These are phyloP conservation scores for Collybiopsis confluens DNA, from an alignment of 768 basidiomycete genomes.

Conservation along the genomic window DNA sequence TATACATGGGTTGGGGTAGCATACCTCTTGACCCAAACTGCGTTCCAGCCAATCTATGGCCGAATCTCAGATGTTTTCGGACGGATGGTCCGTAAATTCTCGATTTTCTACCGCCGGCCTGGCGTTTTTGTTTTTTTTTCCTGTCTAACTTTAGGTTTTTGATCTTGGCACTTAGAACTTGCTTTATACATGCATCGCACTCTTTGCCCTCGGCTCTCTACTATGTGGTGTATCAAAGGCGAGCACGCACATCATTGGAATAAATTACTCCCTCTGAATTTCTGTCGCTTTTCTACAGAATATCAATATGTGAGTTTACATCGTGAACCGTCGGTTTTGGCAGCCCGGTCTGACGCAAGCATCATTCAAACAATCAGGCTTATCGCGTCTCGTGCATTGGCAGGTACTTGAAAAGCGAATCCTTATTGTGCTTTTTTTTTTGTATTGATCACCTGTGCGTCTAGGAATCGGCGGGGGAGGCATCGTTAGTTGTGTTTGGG, in stretches of 20 bases:
- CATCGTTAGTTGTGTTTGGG: slow-evolving; percentile 83
- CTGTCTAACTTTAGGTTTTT: slow-evolving; percentile 5
- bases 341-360: slow-evolving; percentile 14
- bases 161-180: slow-evolving; percentile 41
- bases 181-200: slow-evolving; percentile 65
- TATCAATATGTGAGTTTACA: slow-evolving; percentile 22
- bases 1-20: slow-evolving; percentile 86
- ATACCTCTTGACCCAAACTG: slow-evolving; percentile 84
- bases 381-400: slow-evolving; percentile 59
- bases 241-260: slow-evolving; percentile 14
- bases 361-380: slow-evolving; percentile 45
- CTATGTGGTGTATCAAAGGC: slow-evolving; percentile 77
- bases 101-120: slow-evolving; percentile 1
- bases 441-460: background rate
- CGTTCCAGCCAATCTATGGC: slow-evolving; percentile 80
- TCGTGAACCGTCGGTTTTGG: background rate
- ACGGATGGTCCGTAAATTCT: slow-evolving; percentile 50
- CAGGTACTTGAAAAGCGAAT: slow-evolving; percentile 37
- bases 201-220: slow-evolving; percentile 76
- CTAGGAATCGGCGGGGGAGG: slow-evolving; percentile 71
- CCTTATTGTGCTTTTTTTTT: background rate
- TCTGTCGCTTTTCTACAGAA: slow-evolving; percentile 30
- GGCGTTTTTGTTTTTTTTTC: too few species aligned
- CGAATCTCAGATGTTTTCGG: slow-evolving; percentile 76
- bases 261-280: slow-evolving; percentile 10